Conservation (phyloP, 164 flowering plant genomes). For the Tetrastigma voinierianum region DNA sequence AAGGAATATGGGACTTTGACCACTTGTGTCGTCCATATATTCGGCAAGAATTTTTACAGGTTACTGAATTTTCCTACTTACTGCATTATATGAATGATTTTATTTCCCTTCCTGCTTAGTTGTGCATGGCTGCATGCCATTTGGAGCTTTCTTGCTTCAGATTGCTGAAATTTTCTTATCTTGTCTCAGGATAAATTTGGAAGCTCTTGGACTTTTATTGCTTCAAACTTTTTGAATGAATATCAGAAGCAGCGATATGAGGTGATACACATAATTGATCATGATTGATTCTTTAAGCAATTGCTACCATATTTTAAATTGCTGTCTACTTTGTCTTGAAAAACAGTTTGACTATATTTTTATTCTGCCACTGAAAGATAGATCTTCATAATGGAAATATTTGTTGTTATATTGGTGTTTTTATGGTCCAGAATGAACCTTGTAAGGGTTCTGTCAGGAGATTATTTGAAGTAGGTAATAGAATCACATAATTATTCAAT, state of each 20-base stretch:
- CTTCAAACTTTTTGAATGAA: constrained; percentile 71
- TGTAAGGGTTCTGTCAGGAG: too few relatives aligned
- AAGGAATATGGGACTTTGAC: constrained; percentile 91
- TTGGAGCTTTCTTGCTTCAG: not conserved
- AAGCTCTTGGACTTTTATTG: constrained; percentile 69
- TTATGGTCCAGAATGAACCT: too few relatives aligned
- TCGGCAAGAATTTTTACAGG: constrained; percentile 63
- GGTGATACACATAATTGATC: constrained; percentile 38
- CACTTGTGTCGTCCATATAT: constrained; percentile 82
- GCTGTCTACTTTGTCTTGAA: not conserved
- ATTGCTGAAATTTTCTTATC: not conserved
- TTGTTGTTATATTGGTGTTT: too few relatives aligned
- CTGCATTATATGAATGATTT: not conserved
- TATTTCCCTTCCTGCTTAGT: not conserved
- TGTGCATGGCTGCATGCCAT: not conserved
- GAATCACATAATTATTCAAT: too few relatives aligned
- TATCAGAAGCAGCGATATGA: constrained; percentile 66
- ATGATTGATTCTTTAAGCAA: not conserved
- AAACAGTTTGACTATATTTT: too few relatives aligned
- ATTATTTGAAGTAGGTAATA: too few relatives aligned
- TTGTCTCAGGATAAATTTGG: constrained; percentile 86
- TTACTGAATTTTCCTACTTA: constrained; percentile 15
- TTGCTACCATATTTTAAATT: not conserved
- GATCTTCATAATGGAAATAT: too few relatives aligned
- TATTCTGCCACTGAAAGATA: too few relatives aligned